Evolutionary conservation across 2,329 filamentous ascomycete genomes (phyloP).

Genomic region (Fusarium dlaminii): DNA sequence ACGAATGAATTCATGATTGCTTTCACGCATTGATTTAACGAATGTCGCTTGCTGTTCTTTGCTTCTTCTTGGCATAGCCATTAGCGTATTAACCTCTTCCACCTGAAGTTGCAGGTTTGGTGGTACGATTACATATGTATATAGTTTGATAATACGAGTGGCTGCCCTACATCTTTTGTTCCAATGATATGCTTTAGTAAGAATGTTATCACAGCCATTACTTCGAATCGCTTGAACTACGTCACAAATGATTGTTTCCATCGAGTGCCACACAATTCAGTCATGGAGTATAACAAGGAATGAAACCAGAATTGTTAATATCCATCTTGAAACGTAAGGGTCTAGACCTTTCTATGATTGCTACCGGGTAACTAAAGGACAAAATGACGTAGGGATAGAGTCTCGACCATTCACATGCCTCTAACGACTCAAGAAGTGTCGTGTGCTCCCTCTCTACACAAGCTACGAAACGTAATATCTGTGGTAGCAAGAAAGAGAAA

Average conservation of each 20-base stretch:
- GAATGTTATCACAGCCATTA: not conserved
- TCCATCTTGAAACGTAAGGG: not conserved
- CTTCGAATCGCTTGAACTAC: not conserved
- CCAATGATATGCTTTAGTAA: not conserved
- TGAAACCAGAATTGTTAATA: not conserved
- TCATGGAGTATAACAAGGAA: not conserved
- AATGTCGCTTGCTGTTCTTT: conserved; percentile 4
- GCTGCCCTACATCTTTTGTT: no score
- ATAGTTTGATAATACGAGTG: not conserved
- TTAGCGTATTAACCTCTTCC: not conserved
- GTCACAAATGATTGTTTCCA: not conserved
- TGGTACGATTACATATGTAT: not conserved
- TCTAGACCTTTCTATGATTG: not conserved
- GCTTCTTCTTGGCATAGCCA: not conserved
- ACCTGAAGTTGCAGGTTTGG: not conserved
- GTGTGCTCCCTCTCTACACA: not conserved
- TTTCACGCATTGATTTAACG: not conserved
- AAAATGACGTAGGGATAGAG: not conserved
- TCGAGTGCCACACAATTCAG: not conserved
- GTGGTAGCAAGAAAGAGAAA: not conserved
- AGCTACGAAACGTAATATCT: not conserved
- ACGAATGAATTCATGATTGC: conserved; percentile 10
- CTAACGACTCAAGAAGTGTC: not conserved
- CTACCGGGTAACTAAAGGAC: not conserved
- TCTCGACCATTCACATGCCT: not conserved